Conservation (phyloP, 169 alveolate genomes). For the Plasmodium relictum region DNA sequence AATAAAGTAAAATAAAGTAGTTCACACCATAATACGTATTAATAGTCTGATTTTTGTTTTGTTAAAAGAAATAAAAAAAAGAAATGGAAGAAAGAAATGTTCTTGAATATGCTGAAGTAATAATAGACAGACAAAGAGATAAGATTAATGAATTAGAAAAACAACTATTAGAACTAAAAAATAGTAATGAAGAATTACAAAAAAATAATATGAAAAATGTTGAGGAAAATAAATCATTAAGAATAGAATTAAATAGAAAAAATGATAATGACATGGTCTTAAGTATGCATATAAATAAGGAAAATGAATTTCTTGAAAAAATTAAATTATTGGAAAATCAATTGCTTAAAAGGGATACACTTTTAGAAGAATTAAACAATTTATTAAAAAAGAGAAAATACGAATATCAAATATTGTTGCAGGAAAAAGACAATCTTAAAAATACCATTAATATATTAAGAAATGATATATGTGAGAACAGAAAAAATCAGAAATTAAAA, state of each 20-base stretch:
- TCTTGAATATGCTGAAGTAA: constrained; percentile 77
- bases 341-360: constrained; percentile 74
- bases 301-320: constrained; percentile 68
- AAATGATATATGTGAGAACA: constrained; percentile 48
- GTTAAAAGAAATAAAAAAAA: too few species aligned
- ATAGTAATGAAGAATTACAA: constrained; percentile 70
- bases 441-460: constrained; percentile 55
- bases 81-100: constrained; percentile 74
- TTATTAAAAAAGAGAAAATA: constrained; percentile 70
- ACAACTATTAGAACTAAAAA: constrained; percentile 43
- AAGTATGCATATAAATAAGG: constrained; percentile 67
- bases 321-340: constrained; percentile 68
- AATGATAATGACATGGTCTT: constrained; percentile 52
- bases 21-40: too few species aligned
- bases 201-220: constrained; percentile 56
- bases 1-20: too few species aligned
- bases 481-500: constrained; percentile 44
- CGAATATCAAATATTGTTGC: constrained; percentile 64
- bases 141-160: constrained; percentile 74
- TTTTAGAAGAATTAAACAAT: constrained; percentile 73
- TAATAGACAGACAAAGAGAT: constrained; percentile 76
- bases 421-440: constrained; percentile 72
- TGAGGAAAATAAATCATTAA: constrained; percentile 72
- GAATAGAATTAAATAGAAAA: constrained; percentile 71
- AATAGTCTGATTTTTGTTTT: too few species aligned